Conservation (phyloP, 345 rosid genomes). For the Aethionema arabicum region DNA sequence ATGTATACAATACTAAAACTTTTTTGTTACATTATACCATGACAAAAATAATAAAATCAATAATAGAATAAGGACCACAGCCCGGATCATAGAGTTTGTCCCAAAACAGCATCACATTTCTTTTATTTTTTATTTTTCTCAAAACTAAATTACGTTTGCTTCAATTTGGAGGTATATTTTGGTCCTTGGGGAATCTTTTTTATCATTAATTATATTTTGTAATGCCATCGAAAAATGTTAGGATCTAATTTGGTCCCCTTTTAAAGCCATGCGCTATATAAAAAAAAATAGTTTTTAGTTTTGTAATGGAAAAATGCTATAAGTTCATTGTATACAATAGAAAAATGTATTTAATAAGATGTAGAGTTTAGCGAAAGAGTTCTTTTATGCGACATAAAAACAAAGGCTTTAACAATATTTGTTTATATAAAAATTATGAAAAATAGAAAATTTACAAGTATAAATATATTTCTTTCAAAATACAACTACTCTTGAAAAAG, state of each 20-base stretch:
- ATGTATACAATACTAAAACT: too few relatives aligned
- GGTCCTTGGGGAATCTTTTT: conserved; percentile 7
- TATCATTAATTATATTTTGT: not conserved
- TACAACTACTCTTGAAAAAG: too few relatives aligned
- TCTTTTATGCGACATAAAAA: not conserved
- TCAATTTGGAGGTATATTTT: conserved; percentile 20
- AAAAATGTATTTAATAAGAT: not conserved
- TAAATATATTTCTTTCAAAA: too few relatives aligned
- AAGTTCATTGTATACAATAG: not conserved
- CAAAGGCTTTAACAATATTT: too few relatives aligned
- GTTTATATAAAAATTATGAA: too few relatives aligned
- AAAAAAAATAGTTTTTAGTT: not conserved
- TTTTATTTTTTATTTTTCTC: not conserved
- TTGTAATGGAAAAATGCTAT: conserved; percentile 13
- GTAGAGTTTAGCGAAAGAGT: not conserved
- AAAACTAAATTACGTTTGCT: conserved; percentile 4
- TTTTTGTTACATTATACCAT: too few relatives aligned
- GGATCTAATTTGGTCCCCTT: conserved; percentile 26
- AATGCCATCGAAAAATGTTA: conserved; percentile 14
- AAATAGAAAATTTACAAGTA: too few relatives aligned
- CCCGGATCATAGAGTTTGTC: conserved; percentile 32
- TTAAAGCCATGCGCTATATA: conserved; percentile 25
- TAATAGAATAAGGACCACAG: conserved; percentile 30
- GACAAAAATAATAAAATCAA: not conserved
- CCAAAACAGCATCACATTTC: conserved; percentile 24